Evolutionary conservation across 176 grass and related monocot species (phyloP).

Genomic region (Phoenix dactylifera): DNA sequence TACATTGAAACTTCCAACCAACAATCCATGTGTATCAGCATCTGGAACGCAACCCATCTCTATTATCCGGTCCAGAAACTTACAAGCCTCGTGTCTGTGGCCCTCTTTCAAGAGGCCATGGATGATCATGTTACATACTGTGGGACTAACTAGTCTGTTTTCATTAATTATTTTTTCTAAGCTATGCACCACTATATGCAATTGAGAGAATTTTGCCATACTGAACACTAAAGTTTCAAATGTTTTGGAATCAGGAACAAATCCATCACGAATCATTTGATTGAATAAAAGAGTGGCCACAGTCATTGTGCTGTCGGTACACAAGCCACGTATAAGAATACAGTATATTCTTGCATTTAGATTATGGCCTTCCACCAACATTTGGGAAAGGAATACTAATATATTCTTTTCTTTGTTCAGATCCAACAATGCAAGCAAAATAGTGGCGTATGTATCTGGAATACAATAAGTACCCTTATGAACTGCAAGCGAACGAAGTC

Average conservation of each 20-base stretch:
- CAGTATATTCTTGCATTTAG: slow-evolving; percentile 27
- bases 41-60: slow-evolving; percentile 63
- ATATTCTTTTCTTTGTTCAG: slow-evolving; percentile 35
- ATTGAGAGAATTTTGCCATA: slow-evolving; percentile 29
- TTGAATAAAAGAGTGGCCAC: slow-evolving; percentile 42
- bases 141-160: slow-evolving; percentile 25
- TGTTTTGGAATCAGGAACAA: slow-evolving; percentile 39
- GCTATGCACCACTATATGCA: slow-evolving; percentile 37
- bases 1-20: slow-evolving; percentile 20
- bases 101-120: slow-evolving; percentile 55
- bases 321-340: slow-evolving; percentile 36
- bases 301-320: slow-evolving; percentile 22
- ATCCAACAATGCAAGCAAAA: slow-evolving; percentile 31
- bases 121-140: slow-evolving; percentile 45
- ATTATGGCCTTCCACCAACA: slow-evolving; percentile 43
- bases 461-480: slow-evolving; percentile 27
- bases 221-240: slow-evolving; percentile 39
- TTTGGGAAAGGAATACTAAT: slow-evolving; percentile 42
- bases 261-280: slow-evolving; percentile 39
- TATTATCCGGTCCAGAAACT: slow-evolving; percentile 57
- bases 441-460: slow-evolving; percentile 28
- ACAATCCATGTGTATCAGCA: slow-evolving; percentile 38
- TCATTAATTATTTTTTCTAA: slow-evolving; percentile 33
- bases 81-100: slow-evolving; percentile 34
- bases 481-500: slow-evolving; percentile 34